Conservation (phyloP, 2,329 filamentous ascomycete species). For the Teratosphaeria gauchensis region DNA sequence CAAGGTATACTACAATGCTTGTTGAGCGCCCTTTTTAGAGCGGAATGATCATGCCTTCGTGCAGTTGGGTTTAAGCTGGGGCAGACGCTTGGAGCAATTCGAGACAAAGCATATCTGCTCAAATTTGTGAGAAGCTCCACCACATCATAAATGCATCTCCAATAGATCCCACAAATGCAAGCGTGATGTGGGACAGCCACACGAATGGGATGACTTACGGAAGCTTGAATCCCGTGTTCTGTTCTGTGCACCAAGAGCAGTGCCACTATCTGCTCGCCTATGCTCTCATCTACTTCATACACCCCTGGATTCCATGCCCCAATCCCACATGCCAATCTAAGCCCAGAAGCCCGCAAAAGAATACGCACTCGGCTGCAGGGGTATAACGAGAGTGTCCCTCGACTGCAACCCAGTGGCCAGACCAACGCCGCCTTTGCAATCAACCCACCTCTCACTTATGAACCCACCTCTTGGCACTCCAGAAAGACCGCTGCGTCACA, state of each 20-base stretch:
- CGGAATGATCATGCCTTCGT: too few relatives aligned
- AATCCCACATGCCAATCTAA: background rate
- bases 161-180: too few relatives aligned
- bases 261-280: background rate
- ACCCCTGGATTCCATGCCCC: background rate
- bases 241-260: background rate
- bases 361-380: slow-evolving; percentile 11
- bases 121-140: too few relatives aligned
- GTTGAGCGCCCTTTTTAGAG: too few relatives aligned
- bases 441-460: background rate
- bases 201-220: too few relatives aligned
- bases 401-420: slow-evolving; percentile 2
- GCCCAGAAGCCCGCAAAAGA: background rate
- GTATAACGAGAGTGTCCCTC: slow-evolving; percentile 11
- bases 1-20: too few relatives aligned
- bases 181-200: too few relatives aligned
- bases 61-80: too few relatives aligned
- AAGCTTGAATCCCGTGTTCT: background rate
- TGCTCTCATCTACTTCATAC: background rate
- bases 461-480: background rate
- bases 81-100: too few relatives aligned
- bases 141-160: background rate
- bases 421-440: background rate
- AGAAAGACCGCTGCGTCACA: slow-evolving; percentile 8
- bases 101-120: too few relatives aligned